Evolutionary conservation across 768 basidiomycete species (phyloP).

Genomic region (Xerocomellus amylosporus): DNA sequence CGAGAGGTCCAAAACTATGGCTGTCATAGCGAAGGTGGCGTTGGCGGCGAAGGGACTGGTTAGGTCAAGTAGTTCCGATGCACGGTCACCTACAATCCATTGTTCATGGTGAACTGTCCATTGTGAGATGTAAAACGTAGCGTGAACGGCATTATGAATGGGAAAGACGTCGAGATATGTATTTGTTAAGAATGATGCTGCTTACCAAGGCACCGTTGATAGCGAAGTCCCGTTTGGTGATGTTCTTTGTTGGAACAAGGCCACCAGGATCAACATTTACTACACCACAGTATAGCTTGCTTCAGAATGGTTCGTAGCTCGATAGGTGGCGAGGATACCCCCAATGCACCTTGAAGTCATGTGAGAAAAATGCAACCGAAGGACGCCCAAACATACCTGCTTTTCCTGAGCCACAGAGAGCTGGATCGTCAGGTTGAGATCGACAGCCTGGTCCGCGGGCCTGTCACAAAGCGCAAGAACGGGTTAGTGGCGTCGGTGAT

Average conservation of each 20-base stretch:
- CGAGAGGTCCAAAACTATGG: conserved; percentile 49
- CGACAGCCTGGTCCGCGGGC: conserved; percentile 93
- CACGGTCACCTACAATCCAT: conserved; percentile 48
- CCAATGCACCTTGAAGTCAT: conserved; percentile 42
- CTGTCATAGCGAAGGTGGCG: conserved; percentile 57
- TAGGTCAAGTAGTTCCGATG: conserved; percentile 60
- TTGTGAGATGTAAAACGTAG: too few species aligned
- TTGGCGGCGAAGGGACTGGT: conserved; percentile 51
- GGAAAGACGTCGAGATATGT: too few species aligned
- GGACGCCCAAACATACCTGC: conserved; percentile 40
- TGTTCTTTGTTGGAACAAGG: conserved; percentile 58
- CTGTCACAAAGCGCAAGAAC: conserved; percentile 49
- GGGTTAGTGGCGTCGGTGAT: too few species aligned
- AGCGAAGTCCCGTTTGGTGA: conserved; percentile 55
- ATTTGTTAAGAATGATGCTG: background rate
- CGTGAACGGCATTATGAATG: too few species aligned
- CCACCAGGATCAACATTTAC: conserved; percentile 34
- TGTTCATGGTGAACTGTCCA: background rate
- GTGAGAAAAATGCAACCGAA: background rate
- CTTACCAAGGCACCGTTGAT: conserved; percentile 62
- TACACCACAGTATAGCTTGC: conserved; percentile 31
- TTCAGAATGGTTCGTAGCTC: conserved; percentile 50
- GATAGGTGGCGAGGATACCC: conserved; percentile 45
- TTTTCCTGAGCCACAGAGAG: conserved; percentile 53
- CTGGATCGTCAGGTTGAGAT: conserved; percentile 70